Base-by-base conservation (phyloP, 257 asterid species). In the Solanum appendiculatum region DNA sequence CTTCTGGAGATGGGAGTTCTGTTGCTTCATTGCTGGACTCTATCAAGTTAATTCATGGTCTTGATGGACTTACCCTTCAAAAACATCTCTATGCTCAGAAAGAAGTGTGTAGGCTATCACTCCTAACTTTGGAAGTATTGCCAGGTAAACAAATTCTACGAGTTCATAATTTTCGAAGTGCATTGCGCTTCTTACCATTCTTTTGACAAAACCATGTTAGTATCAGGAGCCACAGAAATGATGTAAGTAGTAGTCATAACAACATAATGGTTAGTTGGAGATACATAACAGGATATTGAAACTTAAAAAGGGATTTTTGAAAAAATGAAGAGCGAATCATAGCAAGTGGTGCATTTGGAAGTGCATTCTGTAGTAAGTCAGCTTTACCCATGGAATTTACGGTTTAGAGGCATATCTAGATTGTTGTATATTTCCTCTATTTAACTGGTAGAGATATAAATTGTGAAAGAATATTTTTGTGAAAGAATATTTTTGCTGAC, bases 31-130 rank as follows among this genome's bases (percentile, higher is more conserved):
- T 93, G 85, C 68, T 93, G 86, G 90, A 90, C 87, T 93, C 95
- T 86, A 93, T 93, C 89, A 87, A 91, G 87, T 90, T 86, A 88
- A 90, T 91, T 70, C 81, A 14, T 82, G 90, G 85, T 90, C 93
- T 93, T 40, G 98, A 95, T 90, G 94, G 88, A 70, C 77, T 73
- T 66, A 29, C 90, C 87, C 96, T 95, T 88, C 93, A 92, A 90
- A 91, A 93, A 58, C 87, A 86, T 70, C 92, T 93, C 40, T 91
- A 91, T 48, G 44, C 68, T 54, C 92, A 86, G 70, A 90, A 87
- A 39, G 93, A 88, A 88, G 90, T 94, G 46, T 94, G 98, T 87
- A 58, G 89, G 87, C 90, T 95, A 46, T 95, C 98, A 48, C 90
- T 93, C 86, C 88, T 95, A 90, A 88, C 96, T 80, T 88, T 89